Percentiles rank a stretch among this genome's conserved stretches.
These are phyloP conservation scores for Blastocystis sp. DNA, from an alignment of 352 stramenopile genomes.

Conservation along the genomic window DNA sequence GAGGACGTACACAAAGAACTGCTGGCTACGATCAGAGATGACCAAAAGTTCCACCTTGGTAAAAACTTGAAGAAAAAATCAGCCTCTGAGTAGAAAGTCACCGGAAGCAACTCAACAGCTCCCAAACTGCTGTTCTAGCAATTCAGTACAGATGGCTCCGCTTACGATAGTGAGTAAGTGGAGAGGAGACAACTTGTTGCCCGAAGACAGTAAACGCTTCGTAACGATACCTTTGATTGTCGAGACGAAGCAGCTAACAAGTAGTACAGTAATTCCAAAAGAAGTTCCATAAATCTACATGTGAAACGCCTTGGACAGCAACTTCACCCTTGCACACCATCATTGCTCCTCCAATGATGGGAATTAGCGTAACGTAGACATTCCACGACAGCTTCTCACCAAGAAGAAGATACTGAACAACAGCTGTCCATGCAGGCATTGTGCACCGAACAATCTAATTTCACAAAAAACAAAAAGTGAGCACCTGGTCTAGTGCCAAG, in stretches of 20 bases:
- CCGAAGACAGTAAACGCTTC: conserved; percentile 45
- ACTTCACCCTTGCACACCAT: conserved; percentile 60
- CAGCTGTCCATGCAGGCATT: conserved; percentile 50
- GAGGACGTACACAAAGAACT: background rate
- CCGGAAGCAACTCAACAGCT: conserved; percentile 26
- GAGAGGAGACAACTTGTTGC: conserved; percentile 55
- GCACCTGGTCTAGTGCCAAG: conserved; percentile 40
- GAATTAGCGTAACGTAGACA: conserved; percentile 43
- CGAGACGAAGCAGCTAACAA: conserved; percentile 51
- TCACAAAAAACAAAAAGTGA: background rate
- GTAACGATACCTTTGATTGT: conserved; percentile 58
- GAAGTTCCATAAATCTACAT: background rate
- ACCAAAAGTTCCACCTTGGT: background rate
- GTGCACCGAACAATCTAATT: conserved; percentile 57
- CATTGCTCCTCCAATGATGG: conserved; percentile 56
- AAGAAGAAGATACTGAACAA: conserved; percentile 41
- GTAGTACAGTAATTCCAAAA: conserved; percentile 24
- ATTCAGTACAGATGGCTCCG: background rate
- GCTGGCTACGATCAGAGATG: background rate
- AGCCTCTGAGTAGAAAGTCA: background rate
- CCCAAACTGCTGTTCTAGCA: conserved; percentile 58
- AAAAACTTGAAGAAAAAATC: conserved; percentile 25
- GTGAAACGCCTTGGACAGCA: background rate
- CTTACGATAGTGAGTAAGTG: conserved; percentile 40
- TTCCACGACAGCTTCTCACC: conserved; percentile 36